Evolutionary conservation across 2,329 filamentous ascomycete genomes (phyloP).

Genomic region (Fusarium sp.): DNA sequence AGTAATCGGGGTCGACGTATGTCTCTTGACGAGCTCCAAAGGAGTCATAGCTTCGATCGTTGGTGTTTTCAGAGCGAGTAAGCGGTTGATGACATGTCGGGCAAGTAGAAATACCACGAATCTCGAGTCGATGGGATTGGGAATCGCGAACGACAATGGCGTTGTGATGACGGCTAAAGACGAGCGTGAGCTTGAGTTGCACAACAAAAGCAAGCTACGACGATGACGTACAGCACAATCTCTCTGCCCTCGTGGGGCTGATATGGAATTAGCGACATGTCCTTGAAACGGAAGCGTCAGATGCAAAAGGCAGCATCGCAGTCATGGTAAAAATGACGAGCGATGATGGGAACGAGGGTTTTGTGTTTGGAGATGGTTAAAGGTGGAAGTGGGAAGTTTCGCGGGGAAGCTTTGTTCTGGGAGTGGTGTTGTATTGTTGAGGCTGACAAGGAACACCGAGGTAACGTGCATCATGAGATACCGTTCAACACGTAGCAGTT

Average conservation of each 20-base stretch:
- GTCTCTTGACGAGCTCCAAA: conserved; percentile 65
- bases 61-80: conserved; percentile 59
- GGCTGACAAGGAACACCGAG: conserved; percentile 23
- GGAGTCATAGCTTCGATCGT: conserved; percentile 66
- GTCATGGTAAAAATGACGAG: conserved; percentile 41
- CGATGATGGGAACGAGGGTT: conserved; percentile 16
- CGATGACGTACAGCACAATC: conserved; percentile 81
- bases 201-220: conserved; percentile 46
- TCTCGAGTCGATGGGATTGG: conserved; percentile 85
- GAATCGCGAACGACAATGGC: conserved; percentile 93
- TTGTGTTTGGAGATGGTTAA: conserved; percentile 17
- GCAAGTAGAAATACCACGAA: conserved; percentile 83
- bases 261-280: conserved; percentile 82
- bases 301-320: conserved; percentile 40
- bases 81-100: conserved; percentile 90
- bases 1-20: conserved; percentile 94
- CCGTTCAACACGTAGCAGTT: conserved; percentile 1
- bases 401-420: conserved; percentile 26
- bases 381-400: conserved; percentile 20
- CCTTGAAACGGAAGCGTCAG: conserved; percentile 38
- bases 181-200: conserved; percentile 22
- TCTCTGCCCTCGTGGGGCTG: conserved; percentile 80
- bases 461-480: conserved; percentile 17
- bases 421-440: conserved; percentile 29
- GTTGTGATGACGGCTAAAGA: conserved; percentile 86